Conservation (phyloP, 2,329 filamentous ascomycete genomes). For the Meredithiella fracta region DNA sequence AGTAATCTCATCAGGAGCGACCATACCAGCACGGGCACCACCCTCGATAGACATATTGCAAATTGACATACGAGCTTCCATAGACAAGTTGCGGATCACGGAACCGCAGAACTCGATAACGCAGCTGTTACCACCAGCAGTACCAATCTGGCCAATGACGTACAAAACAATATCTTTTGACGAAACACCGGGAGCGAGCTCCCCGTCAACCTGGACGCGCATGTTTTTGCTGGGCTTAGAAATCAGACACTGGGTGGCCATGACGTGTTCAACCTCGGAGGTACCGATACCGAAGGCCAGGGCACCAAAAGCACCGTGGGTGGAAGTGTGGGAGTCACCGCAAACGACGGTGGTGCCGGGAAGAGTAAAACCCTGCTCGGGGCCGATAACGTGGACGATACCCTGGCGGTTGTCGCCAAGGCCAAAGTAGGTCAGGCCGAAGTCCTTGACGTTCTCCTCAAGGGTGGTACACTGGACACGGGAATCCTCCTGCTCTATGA, state of each 20-base stretch:
- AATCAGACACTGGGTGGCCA: slow-evolving; percentile 89
- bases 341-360: slow-evolving; percentile 94
- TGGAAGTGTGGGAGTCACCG: slow-evolving; percentile 95
- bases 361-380: slow-evolving; percentile 95
- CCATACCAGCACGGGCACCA: slow-evolving; percentile 89
- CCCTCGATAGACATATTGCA: slow-evolving; percentile 99
- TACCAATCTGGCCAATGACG: slow-evolving; percentile 85
- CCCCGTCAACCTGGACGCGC: slow-evolving; percentile 87
- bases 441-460: slow-evolving; percentile 93
- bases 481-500: slow-evolving; percentile 90
- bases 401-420: slow-evolving; percentile 92
- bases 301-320: slow-evolving; percentile 88
- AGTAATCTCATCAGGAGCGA: slow-evolving; percentile 84
- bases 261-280: slow-evolving; percentile 94
- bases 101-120: slow-evolving; percentile 98
- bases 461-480: slow-evolving; percentile 86
- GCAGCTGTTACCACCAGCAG: slow-evolving; percentile 80
- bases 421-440: slow-evolving; percentile 92
- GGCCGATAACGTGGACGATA: slow-evolving; percentile 96
- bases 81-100: slow-evolving; percentile 73
- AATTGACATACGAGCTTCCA: slow-evolving; percentile 97
- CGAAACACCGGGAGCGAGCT: slow-evolving; percentile 77
- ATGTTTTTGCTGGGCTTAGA: slow-evolving; percentile 97
- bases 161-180: slow-evolving; percentile 92
- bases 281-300: slow-evolving; percentile 96